Percentiles rank a stretch among this genome's conserved stretches.
Evolutionary conservation across 352 stramenopile genomes (phyloP).

Genomic region (Aphanomyces invadans): DNA sequence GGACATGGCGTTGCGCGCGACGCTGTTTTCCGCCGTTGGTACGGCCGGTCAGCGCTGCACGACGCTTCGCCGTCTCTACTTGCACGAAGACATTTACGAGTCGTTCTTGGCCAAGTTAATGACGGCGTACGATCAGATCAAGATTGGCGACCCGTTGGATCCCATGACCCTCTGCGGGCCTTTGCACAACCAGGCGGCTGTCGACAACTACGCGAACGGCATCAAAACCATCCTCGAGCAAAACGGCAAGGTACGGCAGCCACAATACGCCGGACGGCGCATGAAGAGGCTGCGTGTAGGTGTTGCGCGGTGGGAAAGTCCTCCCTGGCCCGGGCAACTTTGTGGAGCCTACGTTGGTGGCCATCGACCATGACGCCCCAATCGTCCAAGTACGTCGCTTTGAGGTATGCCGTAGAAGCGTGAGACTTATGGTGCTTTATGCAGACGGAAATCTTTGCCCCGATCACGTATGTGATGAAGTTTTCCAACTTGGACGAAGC

Average conservation of each 20-base stretch:
- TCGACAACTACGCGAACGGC: constrained; percentile 79
- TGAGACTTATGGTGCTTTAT: too few relatives aligned
- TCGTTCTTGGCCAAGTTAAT: constrained; percentile 78
- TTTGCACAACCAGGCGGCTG: constrained; percentile 55
- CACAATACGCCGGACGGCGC: too few relatives aligned
- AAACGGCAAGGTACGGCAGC: constrained; percentile 58
- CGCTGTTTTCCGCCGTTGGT: constrained; percentile 86
- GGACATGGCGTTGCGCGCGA: constrained; percentile 80
- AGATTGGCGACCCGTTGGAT: constrained; percentile 84
- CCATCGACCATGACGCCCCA: constrained; percentile 63
- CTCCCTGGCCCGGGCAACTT: constrained; percentile 79
- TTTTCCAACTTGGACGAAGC: constrained; percentile 86
- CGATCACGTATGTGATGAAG: constrained; percentile 88
- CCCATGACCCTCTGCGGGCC: constrained; percentile 80
- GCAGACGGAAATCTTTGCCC: constrained; percentile 88
- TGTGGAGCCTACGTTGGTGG: constrained; percentile 87
- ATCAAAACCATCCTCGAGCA: constrained; percentile 82
- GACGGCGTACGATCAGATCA: constrained; percentile 81
- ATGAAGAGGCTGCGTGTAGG: too few relatives aligned
- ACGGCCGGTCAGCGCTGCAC: constrained; percentile 90
- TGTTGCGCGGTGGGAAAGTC: constrained; percentile 80
- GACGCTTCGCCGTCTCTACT: constrained; percentile 83
- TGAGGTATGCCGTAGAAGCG: neutral
- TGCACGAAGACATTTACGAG: constrained; percentile 89
- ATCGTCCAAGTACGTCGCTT: constrained; percentile 54